Conservation (phyloP, 129 eudicot genomes). For the Dittrichia graveolens region DNA sequence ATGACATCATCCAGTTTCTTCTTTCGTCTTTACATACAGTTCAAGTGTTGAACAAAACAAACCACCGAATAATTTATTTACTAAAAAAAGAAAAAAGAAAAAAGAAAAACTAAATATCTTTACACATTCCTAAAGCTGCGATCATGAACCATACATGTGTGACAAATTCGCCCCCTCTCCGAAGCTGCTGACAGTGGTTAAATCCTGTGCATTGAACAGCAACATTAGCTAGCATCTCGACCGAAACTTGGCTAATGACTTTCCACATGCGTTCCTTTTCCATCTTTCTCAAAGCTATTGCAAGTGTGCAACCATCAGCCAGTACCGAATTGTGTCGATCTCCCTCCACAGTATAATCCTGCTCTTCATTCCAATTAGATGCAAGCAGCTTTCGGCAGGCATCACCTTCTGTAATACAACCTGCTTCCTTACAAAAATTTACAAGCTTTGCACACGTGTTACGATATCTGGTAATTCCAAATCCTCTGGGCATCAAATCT, state of each 20-base stretch:
- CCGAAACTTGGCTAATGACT: slow-evolving; percentile 44
- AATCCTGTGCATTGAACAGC: slow-evolving; percentile 44
- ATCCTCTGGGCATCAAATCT: slow-evolving; percentile 47
- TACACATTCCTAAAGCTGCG: slow-evolving; percentile 63
- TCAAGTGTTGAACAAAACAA: too few species aligned
- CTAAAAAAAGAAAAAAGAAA: too few species aligned
- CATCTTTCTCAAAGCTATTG: too few species aligned
- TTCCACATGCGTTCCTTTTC: slow-evolving; percentile 28
- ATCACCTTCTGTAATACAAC: background rate
- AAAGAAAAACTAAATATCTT: too few species aligned
- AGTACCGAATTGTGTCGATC: slow-evolving; percentile 47
- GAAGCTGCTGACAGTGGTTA: slow-evolving; percentile 46
- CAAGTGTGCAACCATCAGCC: slow-evolving; percentile 50
- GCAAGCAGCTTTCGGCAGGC: slow-evolving; percentile 41
- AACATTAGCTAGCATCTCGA: slow-evolving; percentile 46
- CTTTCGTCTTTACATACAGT: too few species aligned
- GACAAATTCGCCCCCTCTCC: slow-evolving; percentile 50
- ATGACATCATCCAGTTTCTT: too few species aligned
- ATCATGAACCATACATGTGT: slow-evolving; percentile 68
- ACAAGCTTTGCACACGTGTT: slow-evolving; percentile 46
- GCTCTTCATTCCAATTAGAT: slow-evolving; percentile 32
- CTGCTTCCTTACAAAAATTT: slow-evolving; percentile 29
- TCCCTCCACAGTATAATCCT: slow-evolving; percentile 42
- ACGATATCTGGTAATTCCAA: slow-evolving; percentile 43
- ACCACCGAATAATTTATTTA: too few species aligned